Conservation (phyloP, 768 basidiomycete species). For the Mycena sanguinolenta region DNA sequence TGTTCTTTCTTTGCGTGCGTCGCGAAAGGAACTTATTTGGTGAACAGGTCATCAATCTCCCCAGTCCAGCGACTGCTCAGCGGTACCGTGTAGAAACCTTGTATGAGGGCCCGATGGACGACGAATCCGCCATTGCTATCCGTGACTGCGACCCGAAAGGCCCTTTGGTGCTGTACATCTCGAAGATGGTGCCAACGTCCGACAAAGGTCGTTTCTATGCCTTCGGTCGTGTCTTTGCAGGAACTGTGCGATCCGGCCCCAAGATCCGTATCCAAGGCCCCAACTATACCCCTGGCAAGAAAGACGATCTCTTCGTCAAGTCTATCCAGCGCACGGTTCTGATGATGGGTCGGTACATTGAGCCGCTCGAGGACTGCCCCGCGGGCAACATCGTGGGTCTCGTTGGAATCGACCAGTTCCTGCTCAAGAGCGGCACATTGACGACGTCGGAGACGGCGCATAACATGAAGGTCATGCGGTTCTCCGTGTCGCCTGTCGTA, state of each 20-base stretch:
- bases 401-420: constrained; percentile 99
- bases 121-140: constrained; percentile 98
- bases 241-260: constrained; percentile 96
- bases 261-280: constrained; percentile 99
- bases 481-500: constrained; percentile 99
- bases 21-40: neutral
- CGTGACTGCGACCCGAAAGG: constrained; percentile 97
- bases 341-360: constrained; percentile 99
- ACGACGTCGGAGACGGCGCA: constrained; percentile 98
- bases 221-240: constrained; percentile 99
- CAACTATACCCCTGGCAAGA: constrained; percentile 98
- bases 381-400: constrained; percentile 99
- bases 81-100: constrained; percentile 99
- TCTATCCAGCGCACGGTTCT: constrained; percentile 98
- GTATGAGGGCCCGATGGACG: constrained; percentile 99
- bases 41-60: constrained; percentile 88
- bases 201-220: constrained; percentile 99
- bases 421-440: constrained; percentile 98
- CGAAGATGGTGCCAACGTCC: constrained; percentile 99
- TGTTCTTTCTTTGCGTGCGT: neutral
- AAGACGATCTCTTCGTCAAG: constrained; percentile 98
- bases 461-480: constrained; percentile 99
- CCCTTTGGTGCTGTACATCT: constrained; percentile 97
- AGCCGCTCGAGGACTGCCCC: constrained; percentile 99
- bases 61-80: constrained; percentile 97